Percentiles rank a stretch among this genome's conserved stretches.
Evolutionary conservation across 805 yeast species (phyloP).

Genomic region (Zygosaccharomyces siamensis): DNA sequence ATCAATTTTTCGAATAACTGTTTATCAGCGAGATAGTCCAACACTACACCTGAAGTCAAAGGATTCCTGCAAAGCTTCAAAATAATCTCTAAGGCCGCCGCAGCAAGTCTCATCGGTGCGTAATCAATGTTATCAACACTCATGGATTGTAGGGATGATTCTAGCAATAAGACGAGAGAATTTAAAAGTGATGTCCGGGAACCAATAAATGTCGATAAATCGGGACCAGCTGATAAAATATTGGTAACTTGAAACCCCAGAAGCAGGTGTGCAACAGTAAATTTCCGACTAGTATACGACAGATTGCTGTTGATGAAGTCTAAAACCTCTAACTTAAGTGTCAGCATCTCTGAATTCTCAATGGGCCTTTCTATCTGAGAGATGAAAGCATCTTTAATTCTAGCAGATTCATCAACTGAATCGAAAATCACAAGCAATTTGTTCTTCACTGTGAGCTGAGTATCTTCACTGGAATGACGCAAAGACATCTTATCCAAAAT

Average conservation of each 20-base stretch:
- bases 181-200: constrained; percentile 54
- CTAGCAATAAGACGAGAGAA: constrained; percentile 48
- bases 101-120: constrained; percentile 54
- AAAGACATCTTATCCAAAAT: constrained; percentile 49
- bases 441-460: constrained; percentile 44
- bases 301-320: constrained; percentile 53
- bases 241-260: constrained; percentile 64
- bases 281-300: constrained; percentile 37
- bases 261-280: constrained; percentile 65
- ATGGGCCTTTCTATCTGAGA: constrained; percentile 55
- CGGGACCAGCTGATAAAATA: constrained; percentile 47
- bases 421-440: constrained; percentile 66
- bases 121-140: constrained; percentile 42
- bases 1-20: constrained; percentile 51
- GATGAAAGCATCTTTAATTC: constrained; percentile 69
- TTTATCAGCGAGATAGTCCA: constrained; percentile 49
- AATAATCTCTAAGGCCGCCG: constrained; percentile 56
- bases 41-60: constrained; percentile 46
- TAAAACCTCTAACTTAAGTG: constrained; percentile 53
- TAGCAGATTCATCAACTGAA: constrained; percentile 70
- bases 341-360: constrained; percentile 38
- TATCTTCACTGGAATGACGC: constrained; percentile 27
- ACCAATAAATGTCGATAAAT: constrained; percentile 46
- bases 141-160: constrained; percentile 43
- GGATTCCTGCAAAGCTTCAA: constrained; percentile 56